Evolutionary conservation across 352 stramenopile species (phyloP), one percentile per base, ranked within the genome.

Genomic region (Phytopythium aichiense): DNA sequence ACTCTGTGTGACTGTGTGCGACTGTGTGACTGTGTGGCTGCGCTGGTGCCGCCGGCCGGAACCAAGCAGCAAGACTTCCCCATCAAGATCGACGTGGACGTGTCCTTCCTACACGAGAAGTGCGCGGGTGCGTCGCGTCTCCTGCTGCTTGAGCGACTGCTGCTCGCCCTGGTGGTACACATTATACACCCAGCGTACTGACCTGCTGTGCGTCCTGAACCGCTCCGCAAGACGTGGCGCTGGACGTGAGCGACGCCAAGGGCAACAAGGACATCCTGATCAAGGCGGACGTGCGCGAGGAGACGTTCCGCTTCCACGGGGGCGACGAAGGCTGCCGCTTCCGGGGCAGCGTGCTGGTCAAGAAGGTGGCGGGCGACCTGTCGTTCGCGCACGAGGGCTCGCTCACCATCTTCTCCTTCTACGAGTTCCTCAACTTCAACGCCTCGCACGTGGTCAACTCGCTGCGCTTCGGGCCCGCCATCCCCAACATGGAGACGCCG

Each of bases 401-500:
- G 66, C 68, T 95, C 65, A 92, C 85, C 43, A 85, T 95, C 61
- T 94, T 94, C 66, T 92, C 80, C 50, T 92, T 94, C 62, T 74
- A 83, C 58, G 84, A 95, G 45, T 94, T 95, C 61, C 81, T 95
- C 71, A 89, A 92, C 63, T 96, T 96, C 63, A 96, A 96, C 67
- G 87, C 87, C 56, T 94, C 85, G 45, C 87, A 96, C 66, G 74
- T 84, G 56, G 63, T 96, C 59, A 89, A 92, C 67, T 71, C 81
- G 56, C 63, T 96, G 61, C 74, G 77, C 58, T 94, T 96, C 56
- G 87, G 87, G 1, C 87, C 85, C 28, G 60, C 74, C 25, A 90
- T 94, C 53, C 84, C 85, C 12, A 76, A 92, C 69, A 94, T 96
- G 86, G 72, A 93, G 72, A 94, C 82, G 28, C 87, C 87, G 59